Evolutionary conservation across 2,329 filamentous ascomycete genomes (phyloP).

Genomic region (Emmonsia crescens): DNA sequence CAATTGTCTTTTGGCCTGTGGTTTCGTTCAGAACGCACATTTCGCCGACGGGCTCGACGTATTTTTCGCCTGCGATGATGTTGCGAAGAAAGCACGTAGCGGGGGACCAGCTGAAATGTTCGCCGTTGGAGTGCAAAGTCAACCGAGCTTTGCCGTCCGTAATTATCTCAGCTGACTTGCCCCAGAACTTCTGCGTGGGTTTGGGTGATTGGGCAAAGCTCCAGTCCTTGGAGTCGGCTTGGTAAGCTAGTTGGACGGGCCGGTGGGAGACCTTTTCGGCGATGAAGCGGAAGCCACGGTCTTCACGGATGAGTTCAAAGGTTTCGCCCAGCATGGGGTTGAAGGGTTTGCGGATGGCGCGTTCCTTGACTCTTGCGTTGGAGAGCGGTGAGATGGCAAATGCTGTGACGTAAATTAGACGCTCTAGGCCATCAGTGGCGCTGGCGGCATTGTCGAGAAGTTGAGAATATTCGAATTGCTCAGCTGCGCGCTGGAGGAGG

Average conservation of each 20-base stretch:
- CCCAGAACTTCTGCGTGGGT: constrained; percentile 96
- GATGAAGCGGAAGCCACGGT: constrained; percentile 79
- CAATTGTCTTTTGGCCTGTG: constrained; percentile 69
- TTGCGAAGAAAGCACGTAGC: constrained; percentile 89
- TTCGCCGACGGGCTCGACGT: constrained; percentile 84
- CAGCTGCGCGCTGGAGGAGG: constrained; percentile 74
- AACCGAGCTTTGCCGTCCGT: constrained; percentile 81
- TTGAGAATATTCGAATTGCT: constrained; percentile 82
- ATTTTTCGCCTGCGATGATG: constrained; percentile 96
- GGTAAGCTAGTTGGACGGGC: constrained; percentile 83
- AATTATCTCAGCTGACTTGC: constrained; percentile 87
- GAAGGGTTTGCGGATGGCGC: constrained; percentile 89
- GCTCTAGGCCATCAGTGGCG: constrained; percentile 49
- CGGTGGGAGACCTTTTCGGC: constrained; percentile 92
- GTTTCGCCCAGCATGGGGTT: constrained; percentile 96
- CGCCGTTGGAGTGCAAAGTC: constrained; percentile 61
- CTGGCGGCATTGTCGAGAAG: constrained; percentile 65
- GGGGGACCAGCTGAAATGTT: constrained; percentile 78
- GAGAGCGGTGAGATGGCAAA: constrained; percentile 87
- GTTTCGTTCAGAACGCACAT: constrained; percentile 81
- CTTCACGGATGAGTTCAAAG: constrained; percentile 79
- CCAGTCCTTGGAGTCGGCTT: constrained; percentile 80
- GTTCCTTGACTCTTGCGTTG: constrained; percentile 71
- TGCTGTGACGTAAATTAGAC: constrained; percentile 73
- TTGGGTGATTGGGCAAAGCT: constrained; percentile 77